Base-by-base conservation (phyloP, 495 filamentous ascomycete genomes). In the Clohesyomyces aquaticus region DNA sequence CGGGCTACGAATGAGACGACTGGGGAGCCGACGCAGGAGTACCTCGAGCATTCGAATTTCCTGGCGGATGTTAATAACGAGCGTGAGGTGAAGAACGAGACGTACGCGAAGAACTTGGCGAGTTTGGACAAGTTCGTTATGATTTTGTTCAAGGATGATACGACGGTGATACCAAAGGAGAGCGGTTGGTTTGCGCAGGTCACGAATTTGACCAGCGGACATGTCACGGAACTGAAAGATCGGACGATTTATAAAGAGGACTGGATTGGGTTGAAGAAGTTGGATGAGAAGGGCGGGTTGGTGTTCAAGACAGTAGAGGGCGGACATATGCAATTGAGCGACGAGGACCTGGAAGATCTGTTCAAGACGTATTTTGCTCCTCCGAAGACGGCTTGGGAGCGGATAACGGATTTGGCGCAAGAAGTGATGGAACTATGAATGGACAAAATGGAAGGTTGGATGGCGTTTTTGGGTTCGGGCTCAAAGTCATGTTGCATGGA, bases 31-130 rank as follows among this genome's bases (percentile, higher is more conserved):
- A 58, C 60, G 57, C 87, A 88, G 3, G 71, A 75, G 29, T 98
- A 97, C 73, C 80, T 97, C 18, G 86, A 89, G 69, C 64, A 87
- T 73, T 94, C 90, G 72, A 95, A 93, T 71, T 96, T 93, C 74
- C 80, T 99, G n/a, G 94, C 93, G n/a, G 93, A 98, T 74, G 87
- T 98, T 75, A 99, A 99, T 77, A 97, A 96, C 72, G 94, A 98
- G 83, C 81, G 95, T 1, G 73, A 55, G 38, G 23, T 71, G 55
- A 96, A 93, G 81, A 96, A 93, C 66, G 67, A 72, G 45, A 82
- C 76, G 8, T 98, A 98, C 74, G 87, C 82, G 73, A 74, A 82
- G 69, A 88, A 91, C 73, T 72, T 99, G 56, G 80, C 75, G 26
- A 76, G 71, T 49, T 71, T 99, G 66, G 86, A 91, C 71, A 83